Conservation (phyloP, 1,284 basidiomycete genomes). For the Irpex sp. region DNA sequence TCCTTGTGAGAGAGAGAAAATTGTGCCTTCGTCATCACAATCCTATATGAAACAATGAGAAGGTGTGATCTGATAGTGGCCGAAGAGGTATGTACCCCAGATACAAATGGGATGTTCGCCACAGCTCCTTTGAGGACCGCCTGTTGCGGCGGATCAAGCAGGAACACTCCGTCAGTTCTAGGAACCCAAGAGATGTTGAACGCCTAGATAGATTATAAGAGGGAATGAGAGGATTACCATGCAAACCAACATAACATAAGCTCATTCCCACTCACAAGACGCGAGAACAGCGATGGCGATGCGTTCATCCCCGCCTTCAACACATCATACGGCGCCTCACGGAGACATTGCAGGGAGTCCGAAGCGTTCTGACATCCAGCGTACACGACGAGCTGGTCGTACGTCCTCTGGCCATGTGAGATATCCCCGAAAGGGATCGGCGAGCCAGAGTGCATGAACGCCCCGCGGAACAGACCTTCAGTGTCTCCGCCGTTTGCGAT, state of each 20-base stretch:
- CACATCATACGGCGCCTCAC: background rate
- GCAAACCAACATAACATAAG: background rate
- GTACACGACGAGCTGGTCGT: constrained; percentile 23
- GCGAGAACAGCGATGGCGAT: constrained; percentile 13
- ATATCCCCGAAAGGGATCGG: constrained; percentile 24
- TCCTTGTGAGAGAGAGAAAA: constrained; percentile 37
- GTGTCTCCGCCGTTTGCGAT: constrained; percentile 22
- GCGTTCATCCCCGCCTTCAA: constrained; percentile 25
- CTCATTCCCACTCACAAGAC: background rate
- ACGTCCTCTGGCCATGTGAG: constrained; percentile 22
- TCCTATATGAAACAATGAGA: constrained; percentile 15
- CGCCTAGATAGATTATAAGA: constrained; percentile 6
- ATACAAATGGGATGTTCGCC: constrained; percentile 28
- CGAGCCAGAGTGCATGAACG: constrained; percentile 29
- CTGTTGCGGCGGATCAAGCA: constrained; percentile 24
- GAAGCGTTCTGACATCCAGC: constrained; percentile 23
- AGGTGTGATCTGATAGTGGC: background rate
- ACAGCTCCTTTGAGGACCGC: constrained; percentile 22
- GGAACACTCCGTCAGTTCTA: constrained; percentile 32
- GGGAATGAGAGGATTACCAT: background rate
- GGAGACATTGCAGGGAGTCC: constrained; percentile 35
- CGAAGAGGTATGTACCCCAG: constrained; percentile 13
- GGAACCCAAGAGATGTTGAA: constrained; percentile 31
- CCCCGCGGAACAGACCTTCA: constrained; percentile 26
- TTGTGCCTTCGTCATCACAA: constrained; percentile 49